Base-by-base conservation (phyloP, 2,329 filamentous ascomycete species). In the Escovopsis sp. region DNA sequence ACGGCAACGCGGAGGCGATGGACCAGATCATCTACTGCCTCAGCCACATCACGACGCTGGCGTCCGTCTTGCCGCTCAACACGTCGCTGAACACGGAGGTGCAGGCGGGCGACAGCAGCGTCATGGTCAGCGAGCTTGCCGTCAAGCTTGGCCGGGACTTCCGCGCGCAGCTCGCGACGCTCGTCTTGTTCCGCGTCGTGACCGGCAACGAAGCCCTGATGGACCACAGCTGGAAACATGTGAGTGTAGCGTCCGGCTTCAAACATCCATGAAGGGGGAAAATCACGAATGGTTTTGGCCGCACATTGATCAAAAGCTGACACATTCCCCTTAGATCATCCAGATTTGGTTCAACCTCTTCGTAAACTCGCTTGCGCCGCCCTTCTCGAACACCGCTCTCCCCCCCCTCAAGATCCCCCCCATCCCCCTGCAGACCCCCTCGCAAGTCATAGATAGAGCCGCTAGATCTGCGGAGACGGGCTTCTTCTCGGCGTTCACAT, bases 111-210 rank as follows among this genome's bases (percentile, higher is more conserved):
- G 82, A 90, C 44, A 87, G 82, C 56, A 90, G 79, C 49, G 85
- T 98, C 38, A 98, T 98, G 90, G 92, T 98, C 45, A 96, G 88
- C 54, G 88, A 96, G 62, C 76, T 94, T 43, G 88, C 92, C 31
- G 90, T 98, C 40, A 87, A 92, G 52, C 85, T 98, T 50, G 90
- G 90, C 28, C 72, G 88, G 45, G 85, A 98, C 54, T 88, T 92
- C 58, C 79, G 87, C 51, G 88, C 88, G 27, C 88, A 98, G 54
- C 66, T 98, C 36, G 88, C 90, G 6, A 94, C 85, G 7, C 75
- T 96, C 35, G 84, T 98, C n/a, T 65, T 98, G 19, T 98, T 98
- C 68, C 76, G 86, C 27, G 82, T 98, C 16, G 74, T 96, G 35
- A 80, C 79, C 37, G 83, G 83, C 28, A 92, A 84, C 47, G 90